Evolutionary conservation across 257 asterid species (phyloP).

Genomic region (Ilex aquifolium): DNA sequence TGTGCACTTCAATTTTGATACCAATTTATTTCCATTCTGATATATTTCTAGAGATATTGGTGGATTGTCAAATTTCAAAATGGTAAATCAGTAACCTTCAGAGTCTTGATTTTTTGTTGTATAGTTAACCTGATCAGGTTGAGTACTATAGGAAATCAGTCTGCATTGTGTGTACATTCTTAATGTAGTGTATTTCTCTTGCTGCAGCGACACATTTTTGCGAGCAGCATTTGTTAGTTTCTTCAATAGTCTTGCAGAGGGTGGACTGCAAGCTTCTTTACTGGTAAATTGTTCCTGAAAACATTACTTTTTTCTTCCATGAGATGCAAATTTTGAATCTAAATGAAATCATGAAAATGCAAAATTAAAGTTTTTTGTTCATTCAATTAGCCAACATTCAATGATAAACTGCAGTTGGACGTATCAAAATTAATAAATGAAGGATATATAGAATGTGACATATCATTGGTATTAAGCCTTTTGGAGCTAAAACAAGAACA

Average conservation of each 20-base stretch:
- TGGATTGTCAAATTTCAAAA: no score
- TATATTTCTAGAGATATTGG: no score
- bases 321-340: background rate
- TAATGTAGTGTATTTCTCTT: conserved; percentile 7
- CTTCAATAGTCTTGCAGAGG: conserved; percentile 62
- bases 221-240: conserved; percentile 45
- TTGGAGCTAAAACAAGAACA: no score
- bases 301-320: background rate
- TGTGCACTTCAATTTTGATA: background rate
- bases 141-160: background rate
- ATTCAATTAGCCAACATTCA: background rate
- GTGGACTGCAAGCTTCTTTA: conserved; percentile 48
- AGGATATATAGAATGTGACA: background rate
- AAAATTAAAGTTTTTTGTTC: background rate
- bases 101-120: background rate
- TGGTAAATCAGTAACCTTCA: no score
- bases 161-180: background rate
- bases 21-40: background rate
- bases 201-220: conserved; percentile 44
- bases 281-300: conserved; percentile 24
- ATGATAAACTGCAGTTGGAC: background rate
- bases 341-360: background rate
- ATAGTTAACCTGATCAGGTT: background rate
- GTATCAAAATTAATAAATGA: background rate
- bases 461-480: no score